Evolutionary conservation across 331 rosid genomes (phyloP).

Genomic region (Cydonia oblonga): DNA sequence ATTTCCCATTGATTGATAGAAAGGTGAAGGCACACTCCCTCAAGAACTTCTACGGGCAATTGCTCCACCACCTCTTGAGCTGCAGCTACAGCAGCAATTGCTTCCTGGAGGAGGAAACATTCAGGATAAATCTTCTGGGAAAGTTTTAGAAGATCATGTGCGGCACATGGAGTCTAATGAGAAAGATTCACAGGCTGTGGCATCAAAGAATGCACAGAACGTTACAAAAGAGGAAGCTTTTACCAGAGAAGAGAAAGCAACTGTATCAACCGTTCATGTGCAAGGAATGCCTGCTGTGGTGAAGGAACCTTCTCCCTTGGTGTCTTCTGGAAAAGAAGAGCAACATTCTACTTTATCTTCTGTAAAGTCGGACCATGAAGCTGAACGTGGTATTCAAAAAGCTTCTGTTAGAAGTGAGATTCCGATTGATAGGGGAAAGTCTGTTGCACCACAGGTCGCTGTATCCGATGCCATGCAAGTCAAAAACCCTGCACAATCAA

Average conservation of each 20-base stretch:
- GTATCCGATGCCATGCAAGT: conserved; percentile 53
- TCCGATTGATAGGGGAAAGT: conserved; percentile 72
- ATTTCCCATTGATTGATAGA: conserved; percentile 45
- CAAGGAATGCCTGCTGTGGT: conserved; percentile 37
- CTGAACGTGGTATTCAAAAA: conserved; percentile 44
- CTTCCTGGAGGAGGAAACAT: conserved; percentile 44
- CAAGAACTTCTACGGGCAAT: conserved; percentile 95
- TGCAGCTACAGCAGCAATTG: conserved; percentile 52
- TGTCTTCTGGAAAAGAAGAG: conserved; percentile 74
- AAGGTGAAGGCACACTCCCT: conserved; percentile 93
- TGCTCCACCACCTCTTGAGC: conserved; percentile 77
- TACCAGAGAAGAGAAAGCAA: conserved; percentile 58
- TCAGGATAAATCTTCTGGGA: conserved; percentile 60
- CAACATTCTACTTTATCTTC: conserved; percentile 38
- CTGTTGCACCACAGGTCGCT: conserved; percentile 37
- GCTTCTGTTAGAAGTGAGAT: conserved; percentile 48
- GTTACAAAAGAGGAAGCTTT: conserved; percentile 49
- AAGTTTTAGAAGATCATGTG: conserved; percentile 34
- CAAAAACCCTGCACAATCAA: conserved; percentile 58
- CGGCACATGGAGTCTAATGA: conserved; percentile 46
- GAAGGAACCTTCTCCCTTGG: conserved; percentile 50
- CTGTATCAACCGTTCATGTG: conserved; percentile 33
- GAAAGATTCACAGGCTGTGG: conserved; percentile 41
- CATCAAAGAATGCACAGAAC: conserved; percentile 43
- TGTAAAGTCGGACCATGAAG: conserved; percentile 60